These are phyloP conservation scores for Venustampulla echinocandica DNA, from an alignment of 495 filamentous ascomycete genomes.

Conservation along the genomic window DNA sequence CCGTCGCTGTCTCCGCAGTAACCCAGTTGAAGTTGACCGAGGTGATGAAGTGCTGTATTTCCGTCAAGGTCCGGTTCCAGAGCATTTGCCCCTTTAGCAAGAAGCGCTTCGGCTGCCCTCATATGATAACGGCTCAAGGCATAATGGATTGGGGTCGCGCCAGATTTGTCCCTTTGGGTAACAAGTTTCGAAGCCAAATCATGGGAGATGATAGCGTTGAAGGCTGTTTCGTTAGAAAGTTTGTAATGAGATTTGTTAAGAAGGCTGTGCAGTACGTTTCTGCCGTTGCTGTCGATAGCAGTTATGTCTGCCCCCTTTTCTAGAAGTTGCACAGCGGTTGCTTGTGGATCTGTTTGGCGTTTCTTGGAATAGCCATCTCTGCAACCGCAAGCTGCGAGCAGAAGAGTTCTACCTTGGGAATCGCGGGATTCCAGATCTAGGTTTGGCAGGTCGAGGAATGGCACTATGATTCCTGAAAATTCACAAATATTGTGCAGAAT, in stretches of 20 bases:
- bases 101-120: constrained; percentile 3
- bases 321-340: neutral
- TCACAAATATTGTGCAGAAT: neutral
- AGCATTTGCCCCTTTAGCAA: constrained; percentile 17
- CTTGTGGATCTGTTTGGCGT: constrained; percentile 1
- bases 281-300: neutral
- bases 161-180: constrained; percentile 13
- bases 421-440: constrained; percentile 1
- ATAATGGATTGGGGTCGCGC: constrained; percentile 13
- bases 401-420: neutral
- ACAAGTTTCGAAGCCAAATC: neutral
- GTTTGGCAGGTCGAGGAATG: neutral
- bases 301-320: constrained; percentile 1
- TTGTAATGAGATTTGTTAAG: neutral
- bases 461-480: neutral
- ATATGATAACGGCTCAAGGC: constrained; percentile 5
- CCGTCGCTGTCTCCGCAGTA: no score
- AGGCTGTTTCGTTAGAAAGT: neutral
- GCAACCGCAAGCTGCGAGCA: constrained; percentile 4
- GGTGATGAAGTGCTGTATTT: constrained; percentile 22
- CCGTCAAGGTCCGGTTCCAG: constrained; percentile 10
- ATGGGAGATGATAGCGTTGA: neutral
- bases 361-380: constrained; percentile 11
- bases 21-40: no score
- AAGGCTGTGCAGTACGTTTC: neutral